phyloP scores from a whole-genome alignment of 2,329 filamentous ascomycete genomes.

The Neofusicoccum kwambonambiense region DNA sequence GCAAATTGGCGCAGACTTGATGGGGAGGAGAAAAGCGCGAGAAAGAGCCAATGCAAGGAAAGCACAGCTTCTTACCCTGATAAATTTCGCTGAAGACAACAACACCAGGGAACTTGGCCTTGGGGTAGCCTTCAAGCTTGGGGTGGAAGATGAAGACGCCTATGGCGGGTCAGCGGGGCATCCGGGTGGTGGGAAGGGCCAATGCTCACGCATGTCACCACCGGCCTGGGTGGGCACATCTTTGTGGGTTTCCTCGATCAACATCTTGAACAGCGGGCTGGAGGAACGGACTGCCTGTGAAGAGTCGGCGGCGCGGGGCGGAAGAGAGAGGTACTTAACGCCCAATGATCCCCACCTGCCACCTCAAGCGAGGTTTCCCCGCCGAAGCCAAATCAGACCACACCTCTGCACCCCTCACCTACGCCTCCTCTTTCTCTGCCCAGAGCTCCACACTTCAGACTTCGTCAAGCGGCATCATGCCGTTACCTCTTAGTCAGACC shows the following conservation, averaged over 20 bases:
- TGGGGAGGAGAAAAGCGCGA: not conserved
- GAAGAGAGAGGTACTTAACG: not conserved
- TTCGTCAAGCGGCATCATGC: not conserved
- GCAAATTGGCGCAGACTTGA: too few relatives aligned
- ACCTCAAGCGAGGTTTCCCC: slow-evolving; percentile 4
- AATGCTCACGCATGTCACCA: slow-evolving; percentile 56
- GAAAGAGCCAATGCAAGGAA: too few relatives aligned
- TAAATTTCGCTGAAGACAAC: slow-evolving; percentile 94
- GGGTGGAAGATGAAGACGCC: slow-evolving; percentile 90
- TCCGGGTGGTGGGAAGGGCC: not conserved
- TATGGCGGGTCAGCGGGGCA: slow-evolving; percentile 36
- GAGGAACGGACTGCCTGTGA: not conserved
- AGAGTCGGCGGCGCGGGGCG: not conserved
- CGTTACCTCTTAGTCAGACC: too few relatives aligned
- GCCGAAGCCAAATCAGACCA: slow-evolving; percentile 2
- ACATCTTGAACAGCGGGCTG: slow-evolving; percentile 42
- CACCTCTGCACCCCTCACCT: not conserved
- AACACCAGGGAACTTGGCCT: slow-evolving; percentile 86
- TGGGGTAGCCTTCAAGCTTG: slow-evolving; percentile 77
- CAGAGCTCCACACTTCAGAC: not conserved
- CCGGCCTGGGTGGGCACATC: slow-evolving; percentile 61
- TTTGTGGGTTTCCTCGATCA: slow-evolving; percentile 58
- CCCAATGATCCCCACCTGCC: not conserved
- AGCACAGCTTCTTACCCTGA: slow-evolving; percentile 61
- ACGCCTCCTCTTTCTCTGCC: not conserved